phyloP scores from a whole-genome alignment of 257 asterid species.

The Przewalskia tangutica region DNA sequence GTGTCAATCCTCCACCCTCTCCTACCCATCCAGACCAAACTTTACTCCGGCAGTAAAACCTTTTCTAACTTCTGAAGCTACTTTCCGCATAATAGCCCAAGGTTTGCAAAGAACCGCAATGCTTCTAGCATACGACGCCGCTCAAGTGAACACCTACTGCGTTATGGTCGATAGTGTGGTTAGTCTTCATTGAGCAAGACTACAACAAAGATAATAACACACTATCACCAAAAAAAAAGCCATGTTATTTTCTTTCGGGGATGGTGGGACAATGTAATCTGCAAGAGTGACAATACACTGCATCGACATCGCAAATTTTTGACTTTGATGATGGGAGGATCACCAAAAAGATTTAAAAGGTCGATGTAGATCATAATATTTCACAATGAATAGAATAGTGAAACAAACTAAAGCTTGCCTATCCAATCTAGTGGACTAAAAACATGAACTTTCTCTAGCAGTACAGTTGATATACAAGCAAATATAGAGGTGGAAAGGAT shows the following conservation, averaged over 20 bases:
- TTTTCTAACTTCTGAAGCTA: too few species aligned
- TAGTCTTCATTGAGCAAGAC: background rate
- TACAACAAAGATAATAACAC: background rate
- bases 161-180: background rate
- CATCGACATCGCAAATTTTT: too few species aligned
- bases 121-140: constrained; percentile 7
- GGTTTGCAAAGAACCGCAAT: too few species aligned
- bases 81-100: too few species aligned
- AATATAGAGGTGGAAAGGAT: background rate
- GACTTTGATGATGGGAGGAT: background rate
- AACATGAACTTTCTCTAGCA: background rate
- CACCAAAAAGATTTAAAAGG: background rate
- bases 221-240: background rate
- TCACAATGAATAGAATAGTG: background rate
- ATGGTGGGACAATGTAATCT: background rate
- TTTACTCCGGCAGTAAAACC: too few species aligned
- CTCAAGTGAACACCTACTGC: constrained; percentile 72
- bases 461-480: background rate
- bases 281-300: background rate
- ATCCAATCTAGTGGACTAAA: background rate
- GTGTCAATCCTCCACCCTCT: constrained; percentile 18
- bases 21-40: too few species aligned
- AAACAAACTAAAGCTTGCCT: background rate
- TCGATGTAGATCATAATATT: too few species aligned
- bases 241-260: background rate